Conservation (phyloP, 2,329 filamentous ascomycete genomes). For the Fusarium paranaense region DNA sequence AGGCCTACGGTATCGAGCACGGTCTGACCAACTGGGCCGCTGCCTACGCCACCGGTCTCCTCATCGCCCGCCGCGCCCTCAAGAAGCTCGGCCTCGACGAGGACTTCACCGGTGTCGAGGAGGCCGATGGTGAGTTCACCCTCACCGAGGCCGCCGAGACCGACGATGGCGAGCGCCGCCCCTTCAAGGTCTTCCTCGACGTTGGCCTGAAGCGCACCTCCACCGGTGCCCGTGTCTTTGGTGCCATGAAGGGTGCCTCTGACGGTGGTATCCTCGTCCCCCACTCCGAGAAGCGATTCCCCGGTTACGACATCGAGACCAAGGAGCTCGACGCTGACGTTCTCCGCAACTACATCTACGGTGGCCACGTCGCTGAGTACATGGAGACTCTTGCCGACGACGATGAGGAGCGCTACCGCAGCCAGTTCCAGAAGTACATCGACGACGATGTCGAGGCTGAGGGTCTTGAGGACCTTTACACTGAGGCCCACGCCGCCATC, state of each 20-base stretch:
- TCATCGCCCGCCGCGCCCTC: constrained; percentile 95
- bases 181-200: constrained; percentile 99
- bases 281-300: constrained; percentile 99
- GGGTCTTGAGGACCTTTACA: constrained; percentile 95
- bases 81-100: constrained; percentile 97
- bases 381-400: constrained; percentile 99
- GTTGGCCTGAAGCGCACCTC: constrained; percentile 97
- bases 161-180: constrained; percentile 92
- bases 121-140: constrained; percentile 94
- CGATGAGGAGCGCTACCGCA: constrained; percentile 99
- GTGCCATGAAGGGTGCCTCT: constrained; percentile 99
- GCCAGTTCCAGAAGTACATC: constrained; percentile 97
- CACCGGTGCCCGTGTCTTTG: constrained; percentile 98
- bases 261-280: constrained; percentile 97
- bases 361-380: constrained; percentile 98
- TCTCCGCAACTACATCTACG: constrained; percentile 99
- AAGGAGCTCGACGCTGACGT: constrained; percentile 98
- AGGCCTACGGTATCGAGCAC: constrained; percentile 96
- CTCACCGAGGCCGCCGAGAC: constrained; percentile 95
- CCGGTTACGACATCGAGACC: constrained; percentile 94
- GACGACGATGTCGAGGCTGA: constrained; percentile 97
- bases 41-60: constrained; percentile 95
- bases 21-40: constrained; percentile 99
- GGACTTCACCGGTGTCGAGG: constrained; percentile 94
- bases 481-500: constrained; percentile 95